A percentile compares a stretch with the other conserved stretches of the same genome.
Evolutionary conservation across 441 rosid species (phyloP).

Genomic region (Gossypium laxum): DNA sequence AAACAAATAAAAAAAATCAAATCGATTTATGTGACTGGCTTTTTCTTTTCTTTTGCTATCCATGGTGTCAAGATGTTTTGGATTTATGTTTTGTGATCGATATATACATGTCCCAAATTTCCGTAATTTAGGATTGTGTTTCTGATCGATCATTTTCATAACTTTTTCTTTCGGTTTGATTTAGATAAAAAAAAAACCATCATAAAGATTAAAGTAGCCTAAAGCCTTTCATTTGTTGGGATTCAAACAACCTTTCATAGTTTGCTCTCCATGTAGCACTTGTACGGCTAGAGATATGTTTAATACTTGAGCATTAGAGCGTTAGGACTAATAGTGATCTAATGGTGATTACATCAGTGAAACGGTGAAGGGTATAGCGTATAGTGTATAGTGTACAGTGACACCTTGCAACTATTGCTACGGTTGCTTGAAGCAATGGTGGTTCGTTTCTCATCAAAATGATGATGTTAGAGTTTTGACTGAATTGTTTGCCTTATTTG

Average conservation of each 20-base stretch:
- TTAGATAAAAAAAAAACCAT: neutral
- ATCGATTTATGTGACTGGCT: constrained; percentile 13
- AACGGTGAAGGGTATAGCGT: neutral
- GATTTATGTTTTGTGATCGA: neutral
- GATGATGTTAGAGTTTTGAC: neutral
- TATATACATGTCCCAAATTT: neutral
- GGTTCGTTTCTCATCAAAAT: neutral
- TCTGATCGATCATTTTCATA: neutral
- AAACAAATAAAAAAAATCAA: neutral
- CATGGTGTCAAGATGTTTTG: neutral
- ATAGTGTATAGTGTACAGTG: neutral
- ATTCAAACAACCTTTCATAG: neutral
- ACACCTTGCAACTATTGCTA: neutral
- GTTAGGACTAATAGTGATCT: neutral
- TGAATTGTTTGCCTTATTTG: neutral
- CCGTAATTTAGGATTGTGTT: neutral
- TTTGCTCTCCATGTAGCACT: neutral
- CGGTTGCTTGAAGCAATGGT: neutral
- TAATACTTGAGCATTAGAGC: neutral
- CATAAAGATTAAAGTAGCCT: neutral
- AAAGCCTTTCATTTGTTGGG: neutral
- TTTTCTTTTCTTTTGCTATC: neutral
- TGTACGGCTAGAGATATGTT: neutral
- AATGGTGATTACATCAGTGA: neutral
- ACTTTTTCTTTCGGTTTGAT: neutral